phyloP scores from a whole-genome alignment of 306 rosid species.

The Malus fusca region DNA sequence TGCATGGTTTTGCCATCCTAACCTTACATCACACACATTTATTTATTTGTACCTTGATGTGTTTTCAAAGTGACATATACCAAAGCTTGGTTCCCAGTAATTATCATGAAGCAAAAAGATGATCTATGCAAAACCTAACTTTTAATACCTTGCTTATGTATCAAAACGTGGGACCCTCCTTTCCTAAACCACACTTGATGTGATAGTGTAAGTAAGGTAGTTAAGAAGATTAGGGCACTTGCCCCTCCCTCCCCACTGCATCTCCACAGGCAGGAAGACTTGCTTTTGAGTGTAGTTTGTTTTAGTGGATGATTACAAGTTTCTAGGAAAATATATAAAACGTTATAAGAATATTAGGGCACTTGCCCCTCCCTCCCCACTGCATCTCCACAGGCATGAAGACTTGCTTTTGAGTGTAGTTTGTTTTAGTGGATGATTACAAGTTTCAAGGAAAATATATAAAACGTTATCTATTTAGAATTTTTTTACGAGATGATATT shows the following conservation, averaged over 20 bases:
- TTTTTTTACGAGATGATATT: too few species aligned
- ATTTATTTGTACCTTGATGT: background rate
- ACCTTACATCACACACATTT: background rate
- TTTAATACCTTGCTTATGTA: background rate
- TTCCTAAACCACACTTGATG: constrained; percentile 12
- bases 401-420: too few species aligned
- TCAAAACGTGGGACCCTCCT: background rate
- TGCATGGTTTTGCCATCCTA: background rate
- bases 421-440: too few species aligned
- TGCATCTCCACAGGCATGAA: too few species aligned
- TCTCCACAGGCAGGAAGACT: too few species aligned
- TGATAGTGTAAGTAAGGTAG: constrained; percentile 45
- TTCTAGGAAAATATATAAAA: too few species aligned
- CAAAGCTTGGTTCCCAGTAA: background rate
- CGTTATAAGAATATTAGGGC: constrained; percentile 27
- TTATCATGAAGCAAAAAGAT: background rate
- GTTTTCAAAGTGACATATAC: background rate
- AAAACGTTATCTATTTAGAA: too few species aligned
- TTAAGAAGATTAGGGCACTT: constrained; percentile 30
- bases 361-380: too few species aligned
- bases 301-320: too few species aligned
- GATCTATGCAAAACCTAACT: background rate
- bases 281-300: too few species aligned
- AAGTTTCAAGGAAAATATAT: too few species aligned
- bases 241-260: too few species aligned